phyloP scores from a whole-genome alignment of 2,329 filamentous ascomycete species.

The Didymella pomorum region DNA sequence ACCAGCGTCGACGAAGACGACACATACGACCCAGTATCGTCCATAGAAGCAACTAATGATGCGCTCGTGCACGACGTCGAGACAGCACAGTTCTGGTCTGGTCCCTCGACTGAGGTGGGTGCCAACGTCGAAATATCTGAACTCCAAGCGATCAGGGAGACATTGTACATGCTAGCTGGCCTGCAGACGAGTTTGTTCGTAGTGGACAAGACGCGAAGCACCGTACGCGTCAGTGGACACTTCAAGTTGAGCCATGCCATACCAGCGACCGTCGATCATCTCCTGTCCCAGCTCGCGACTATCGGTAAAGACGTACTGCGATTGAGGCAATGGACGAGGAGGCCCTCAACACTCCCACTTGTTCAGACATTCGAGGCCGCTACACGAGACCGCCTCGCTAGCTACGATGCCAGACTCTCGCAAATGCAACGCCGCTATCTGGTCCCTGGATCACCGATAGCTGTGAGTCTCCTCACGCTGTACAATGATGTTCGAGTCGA shows the following conservation, averaged over 20 bases:
- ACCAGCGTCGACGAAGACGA: slow-evolving; percentile 52
- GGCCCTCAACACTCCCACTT: slow-evolving; percentile 46
- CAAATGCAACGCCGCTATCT: slow-evolving; percentile 68
- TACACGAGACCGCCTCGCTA: slow-evolving; percentile 63
- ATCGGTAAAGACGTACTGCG: slow-evolving; percentile 59
- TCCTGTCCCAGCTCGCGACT: slow-evolving; percentile 56
- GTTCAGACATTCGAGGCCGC: slow-evolving; percentile 76
- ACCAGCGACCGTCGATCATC: slow-evolving; percentile 42
- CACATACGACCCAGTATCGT: slow-evolving; percentile 44
- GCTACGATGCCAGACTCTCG: slow-evolving; percentile 68
- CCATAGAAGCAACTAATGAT: slow-evolving; percentile 41
- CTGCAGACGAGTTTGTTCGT: slow-evolving; percentile 76
- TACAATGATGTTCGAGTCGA: slow-evolving; percentile 64
- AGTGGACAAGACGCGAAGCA: slow-evolving; percentile 41
- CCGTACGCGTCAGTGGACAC: slow-evolving; percentile 46
- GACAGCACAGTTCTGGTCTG: slow-evolving; percentile 59
- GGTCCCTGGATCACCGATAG: slow-evolving; percentile 59
- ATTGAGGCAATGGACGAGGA: slow-evolving; percentile 59
- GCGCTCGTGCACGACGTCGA: slow-evolving; percentile 50
- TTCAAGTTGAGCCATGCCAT: slow-evolving; percentile 53
- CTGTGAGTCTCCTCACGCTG: slow-evolving; percentile 73
- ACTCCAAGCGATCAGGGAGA: slow-evolving; percentile 76
- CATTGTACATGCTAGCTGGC: slow-evolving; percentile 84
- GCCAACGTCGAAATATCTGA: slow-evolving; percentile 65
- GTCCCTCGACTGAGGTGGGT: slow-evolving; percentile 17